These are phyloP conservation scores for Russula foetens DNA, from an alignment of 768 basidiomycete species.

Conservation along the genomic window DNA sequence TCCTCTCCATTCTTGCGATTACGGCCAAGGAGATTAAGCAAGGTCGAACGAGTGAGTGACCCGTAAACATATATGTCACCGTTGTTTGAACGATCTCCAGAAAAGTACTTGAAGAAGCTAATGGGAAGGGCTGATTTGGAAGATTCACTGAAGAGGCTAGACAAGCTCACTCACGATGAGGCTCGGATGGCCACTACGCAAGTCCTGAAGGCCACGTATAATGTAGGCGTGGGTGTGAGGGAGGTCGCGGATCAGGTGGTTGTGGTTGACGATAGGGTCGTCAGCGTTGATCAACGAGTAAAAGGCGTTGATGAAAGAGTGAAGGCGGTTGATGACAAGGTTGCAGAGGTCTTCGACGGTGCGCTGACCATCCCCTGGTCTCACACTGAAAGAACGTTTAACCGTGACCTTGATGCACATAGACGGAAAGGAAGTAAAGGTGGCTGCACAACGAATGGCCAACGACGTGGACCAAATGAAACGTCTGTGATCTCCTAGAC, in stretches of 20 bases:
- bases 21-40: not conserved
- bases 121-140: no score
- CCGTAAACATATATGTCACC: not conserved
- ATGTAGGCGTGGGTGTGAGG: no score
- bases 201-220: no score
- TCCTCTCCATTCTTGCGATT: not conserved
- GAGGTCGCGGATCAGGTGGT: no score
- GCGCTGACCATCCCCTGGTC: not conserved
- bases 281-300: not conserved
- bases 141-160: no score
- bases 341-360: not conserved
- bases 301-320: no score
- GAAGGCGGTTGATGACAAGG: no score
- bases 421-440: not conserved
- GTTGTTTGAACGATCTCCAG: not conserved
- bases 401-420: no score
- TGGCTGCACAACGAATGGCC: not conserved
- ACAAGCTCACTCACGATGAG: no score
- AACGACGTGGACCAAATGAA: not conserved
- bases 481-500: not conserved
- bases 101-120: not conserved
- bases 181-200: no score
- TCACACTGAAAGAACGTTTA: not conserved
- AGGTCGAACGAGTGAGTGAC: no score
- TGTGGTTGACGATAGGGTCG: no score